Conservation (phyloP, 2,329 filamentous ascomycete species). For the Clarireedia sp. region DNA sequence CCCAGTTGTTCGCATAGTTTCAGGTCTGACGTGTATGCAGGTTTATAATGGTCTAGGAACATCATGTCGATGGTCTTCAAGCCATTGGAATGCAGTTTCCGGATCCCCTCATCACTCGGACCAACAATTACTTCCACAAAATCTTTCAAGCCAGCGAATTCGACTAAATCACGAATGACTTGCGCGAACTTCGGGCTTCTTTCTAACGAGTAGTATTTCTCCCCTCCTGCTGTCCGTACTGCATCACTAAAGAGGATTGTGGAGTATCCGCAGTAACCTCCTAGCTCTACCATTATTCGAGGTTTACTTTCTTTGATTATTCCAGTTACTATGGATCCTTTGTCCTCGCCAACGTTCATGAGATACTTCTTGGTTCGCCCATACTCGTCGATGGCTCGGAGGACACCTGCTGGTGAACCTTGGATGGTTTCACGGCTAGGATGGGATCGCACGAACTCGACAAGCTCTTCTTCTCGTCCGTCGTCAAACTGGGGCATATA, state of each 20-base stretch:
- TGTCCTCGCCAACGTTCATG: conserved; percentile 73
- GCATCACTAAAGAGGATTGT: conserved; percentile 67
- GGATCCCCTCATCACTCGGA: conserved; percentile 56
- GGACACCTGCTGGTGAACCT: conserved; percentile 54
- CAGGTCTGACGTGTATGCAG: conserved; percentile 64
- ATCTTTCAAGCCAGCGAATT: conserved; percentile 64
- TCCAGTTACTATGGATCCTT: conserved; percentile 62
- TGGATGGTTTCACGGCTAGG: conserved; percentile 55
- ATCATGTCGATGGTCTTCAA: conserved; percentile 23
- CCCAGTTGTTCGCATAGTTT: conserved; percentile 68
- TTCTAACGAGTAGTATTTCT: conserved; percentile 64
- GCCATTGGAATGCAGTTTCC: conserved; percentile 40
- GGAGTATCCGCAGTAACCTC: conserved; percentile 77
- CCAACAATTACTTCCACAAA: conserved; percentile 65
- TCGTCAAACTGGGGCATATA: conserved; percentile 47
- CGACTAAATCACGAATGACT: conserved; percentile 59
- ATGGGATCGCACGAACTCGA: conserved; percentile 59
- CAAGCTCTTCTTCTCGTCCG: conserved; percentile 64
- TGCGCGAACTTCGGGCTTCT: conserved; percentile 66
- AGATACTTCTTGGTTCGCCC: conserved; percentile 58
- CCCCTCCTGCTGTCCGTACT: conserved; percentile 54
- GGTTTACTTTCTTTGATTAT: conserved; percentile 62
- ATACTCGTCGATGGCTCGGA: conserved; percentile 65
- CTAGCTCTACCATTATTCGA: conserved; percentile 66
- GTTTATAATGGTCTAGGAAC: conserved; percentile 77